Conservation (phyloP, 164 flowering plant species). For the Annona squamosa region DNA sequence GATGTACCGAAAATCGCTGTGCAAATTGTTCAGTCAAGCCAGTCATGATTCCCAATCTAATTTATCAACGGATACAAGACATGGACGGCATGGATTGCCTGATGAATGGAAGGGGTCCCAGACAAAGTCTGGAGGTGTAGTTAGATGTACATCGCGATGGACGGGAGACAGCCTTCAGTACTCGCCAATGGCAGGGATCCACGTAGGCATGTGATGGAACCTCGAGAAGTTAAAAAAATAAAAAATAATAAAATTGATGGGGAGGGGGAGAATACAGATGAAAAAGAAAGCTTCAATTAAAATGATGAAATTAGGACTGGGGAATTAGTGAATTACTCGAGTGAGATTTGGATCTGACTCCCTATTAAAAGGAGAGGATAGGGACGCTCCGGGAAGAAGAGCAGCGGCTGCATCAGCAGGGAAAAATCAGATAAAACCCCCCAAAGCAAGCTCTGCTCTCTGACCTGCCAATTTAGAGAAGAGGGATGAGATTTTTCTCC, state of each 20-base stretch:
- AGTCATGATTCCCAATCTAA: too few relatives aligned
- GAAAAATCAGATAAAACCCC: not conserved
- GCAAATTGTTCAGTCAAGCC: too few relatives aligned
- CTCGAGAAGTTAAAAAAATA: not conserved
- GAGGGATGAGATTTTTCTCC: conserved; percentile 4
- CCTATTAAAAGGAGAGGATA: conserved; percentile 1
- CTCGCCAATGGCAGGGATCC: not conserved
- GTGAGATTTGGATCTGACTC: conserved; percentile 11
- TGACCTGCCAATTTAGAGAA: not conserved
- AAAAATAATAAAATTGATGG: not conserved
- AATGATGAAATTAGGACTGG: not conserved
- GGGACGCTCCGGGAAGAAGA: not conserved
- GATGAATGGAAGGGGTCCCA: too few relatives aligned
- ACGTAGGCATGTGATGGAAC: conserved; percentile 4
- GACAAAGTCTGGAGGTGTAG: too few relatives aligned
- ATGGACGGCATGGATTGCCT: too few relatives aligned
- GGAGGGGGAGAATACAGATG: not conserved
- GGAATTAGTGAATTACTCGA: conserved; percentile 11
- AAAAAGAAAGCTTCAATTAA: not conserved
- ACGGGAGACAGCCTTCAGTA: too few relatives aligned
- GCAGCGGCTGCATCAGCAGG: too few relatives aligned
- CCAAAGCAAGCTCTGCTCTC: not conserved
- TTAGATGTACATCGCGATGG: too few relatives aligned
- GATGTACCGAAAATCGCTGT: too few relatives aligned
- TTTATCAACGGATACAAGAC: too few relatives aligned